phyloP scores from a whole-genome alignment of 2,329 filamentous ascomycete genomes.

The Chaetomiaceae sp. region DNA sequence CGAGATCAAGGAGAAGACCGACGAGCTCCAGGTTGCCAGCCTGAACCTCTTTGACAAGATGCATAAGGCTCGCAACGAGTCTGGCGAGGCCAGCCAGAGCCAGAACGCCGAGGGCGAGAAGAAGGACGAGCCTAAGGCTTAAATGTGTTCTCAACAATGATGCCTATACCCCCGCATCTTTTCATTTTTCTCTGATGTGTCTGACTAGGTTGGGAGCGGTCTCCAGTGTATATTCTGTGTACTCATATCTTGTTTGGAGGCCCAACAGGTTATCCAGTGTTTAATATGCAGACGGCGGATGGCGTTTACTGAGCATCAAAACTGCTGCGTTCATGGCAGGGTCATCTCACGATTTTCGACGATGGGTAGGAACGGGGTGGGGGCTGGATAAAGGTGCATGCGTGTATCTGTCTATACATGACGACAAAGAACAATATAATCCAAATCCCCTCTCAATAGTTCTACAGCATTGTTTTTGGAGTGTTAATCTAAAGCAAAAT shows the following conservation, averaged over 20 bases:
- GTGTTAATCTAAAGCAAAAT: too few relatives aligned
- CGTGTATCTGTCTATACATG: constrained; percentile 40
- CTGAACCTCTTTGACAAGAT: constrained; percentile 99
- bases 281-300: constrained; percentile 45
- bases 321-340: constrained; percentile 35
- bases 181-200: constrained; percentile 28
- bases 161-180: constrained; percentile 27
- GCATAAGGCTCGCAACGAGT: constrained; percentile 87
- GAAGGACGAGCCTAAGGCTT: constrained; percentile 35
- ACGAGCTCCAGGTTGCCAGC: constrained; percentile 92
- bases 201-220: constrained; percentile 31
- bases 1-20: constrained; percentile 97
- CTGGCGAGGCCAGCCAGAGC: constrained; percentile 41
- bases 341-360: constrained; percentile 42
- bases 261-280: constrained; percentile 35
- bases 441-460: constrained; percentile 52
- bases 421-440: constrained; percentile 29
- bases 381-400: constrained; percentile 38
- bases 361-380: constrained; percentile 41
- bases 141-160: constrained; percentile 35
- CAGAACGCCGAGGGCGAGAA: constrained; percentile 22
- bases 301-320: constrained; percentile 53
- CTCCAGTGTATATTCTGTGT: constrained; percentile 48
- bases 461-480: too few relatives aligned
- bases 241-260: constrained; percentile 32